A percentile compares a stretch with the other conserved stretches of the same genome.
These are phyloP conservation scores for Starmera quercuum DNA, from an alignment of 805 yeast species.

Conservation along the genomic window DNA sequence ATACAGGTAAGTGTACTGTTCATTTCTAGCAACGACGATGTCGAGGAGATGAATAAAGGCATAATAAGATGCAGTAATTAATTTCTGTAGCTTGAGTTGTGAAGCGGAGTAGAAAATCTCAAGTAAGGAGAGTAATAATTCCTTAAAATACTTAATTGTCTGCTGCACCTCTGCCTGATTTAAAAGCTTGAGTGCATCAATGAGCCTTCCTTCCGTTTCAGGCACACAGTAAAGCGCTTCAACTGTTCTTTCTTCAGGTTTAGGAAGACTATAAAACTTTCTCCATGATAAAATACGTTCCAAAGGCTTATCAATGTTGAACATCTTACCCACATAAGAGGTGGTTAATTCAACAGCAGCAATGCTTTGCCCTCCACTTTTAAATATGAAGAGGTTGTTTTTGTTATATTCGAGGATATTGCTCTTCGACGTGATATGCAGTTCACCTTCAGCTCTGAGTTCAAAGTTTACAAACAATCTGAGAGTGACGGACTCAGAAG, in stretches of 20 bases:
- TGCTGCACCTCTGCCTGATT: constrained; percentile 47
- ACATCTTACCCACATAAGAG: constrained; percentile 62
- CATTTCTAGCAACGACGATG: constrained; percentile 56
- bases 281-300: constrained; percentile 49
- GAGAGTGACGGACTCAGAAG: constrained; percentile 48
- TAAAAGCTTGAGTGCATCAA: constrained; percentile 39
- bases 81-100: constrained; percentile 11
- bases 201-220: constrained; percentile 36
- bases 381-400: constrained; percentile 37
- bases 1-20: constrained; percentile 51
- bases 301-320: constrained; percentile 49
- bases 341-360: constrained; percentile 45
- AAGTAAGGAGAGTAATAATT: constrained; percentile 34
- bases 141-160: constrained; percentile 54
- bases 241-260: constrained; percentile 38
- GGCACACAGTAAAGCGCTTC: constrained; percentile 40
- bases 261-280: constrained; percentile 25
- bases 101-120: constrained; percentile 25
- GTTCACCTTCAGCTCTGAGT: constrained; percentile 49
- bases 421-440: constrained; percentile 40
- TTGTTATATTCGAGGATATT: constrained; percentile 41
- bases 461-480: constrained; percentile 58
- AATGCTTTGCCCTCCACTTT: constrained; percentile 31
- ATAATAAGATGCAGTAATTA: constrained; percentile 36
- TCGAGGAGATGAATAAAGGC: constrained; percentile 56